Evolutionary conservation across 169 alveolate species (phyloP).

Genomic region (Amoebophrya sp.): DNA sequence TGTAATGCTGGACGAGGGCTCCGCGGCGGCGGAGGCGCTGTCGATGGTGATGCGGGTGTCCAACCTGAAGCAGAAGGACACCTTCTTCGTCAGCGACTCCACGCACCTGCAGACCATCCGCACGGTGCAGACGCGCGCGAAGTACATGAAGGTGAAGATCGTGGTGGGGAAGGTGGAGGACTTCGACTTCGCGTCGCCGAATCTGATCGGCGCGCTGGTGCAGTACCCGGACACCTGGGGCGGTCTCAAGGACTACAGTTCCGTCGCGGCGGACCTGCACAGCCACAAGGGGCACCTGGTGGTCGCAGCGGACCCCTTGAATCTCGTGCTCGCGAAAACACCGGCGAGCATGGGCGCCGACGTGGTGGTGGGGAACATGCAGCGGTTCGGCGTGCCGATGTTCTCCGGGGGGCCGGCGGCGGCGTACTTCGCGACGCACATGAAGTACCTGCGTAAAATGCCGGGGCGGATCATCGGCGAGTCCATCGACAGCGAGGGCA

Average conservation of each 20-base stretch:
- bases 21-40: conserved; percentile 66
- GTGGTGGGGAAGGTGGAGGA: conserved; percentile 46
- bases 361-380: conserved; percentile 55
- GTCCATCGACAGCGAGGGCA: conserved; percentile 52
- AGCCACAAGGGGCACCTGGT: conserved; percentile 38
- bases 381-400: conserved; percentile 74
- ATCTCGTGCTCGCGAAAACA: conserved; percentile 42
- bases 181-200: conserved; percentile 42
- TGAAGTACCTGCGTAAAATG: conserved; percentile 52
- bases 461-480: conserved; percentile 74
- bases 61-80: conserved; percentile 39
- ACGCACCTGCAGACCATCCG: conserved; percentile 48
- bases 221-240: conserved; percentile 63
- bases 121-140: conserved; percentile 54
- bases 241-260: conserved; percentile 43
- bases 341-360: conserved; percentile 65
- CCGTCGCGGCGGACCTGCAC: conserved; percentile 36
- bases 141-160: conserved; percentile 42
- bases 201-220: conserved; percentile 49
- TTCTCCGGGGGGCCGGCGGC: conserved; percentile 78
- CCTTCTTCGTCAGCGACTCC: conserved; percentile 42
- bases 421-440: conserved; percentile 56
- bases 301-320: conserved; percentile 52
- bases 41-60: conserved; percentile 32
- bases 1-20: conserved; percentile 62